Conservation (phyloP, 208 protist genomes). For the Phytomonas sp. region DNA sequence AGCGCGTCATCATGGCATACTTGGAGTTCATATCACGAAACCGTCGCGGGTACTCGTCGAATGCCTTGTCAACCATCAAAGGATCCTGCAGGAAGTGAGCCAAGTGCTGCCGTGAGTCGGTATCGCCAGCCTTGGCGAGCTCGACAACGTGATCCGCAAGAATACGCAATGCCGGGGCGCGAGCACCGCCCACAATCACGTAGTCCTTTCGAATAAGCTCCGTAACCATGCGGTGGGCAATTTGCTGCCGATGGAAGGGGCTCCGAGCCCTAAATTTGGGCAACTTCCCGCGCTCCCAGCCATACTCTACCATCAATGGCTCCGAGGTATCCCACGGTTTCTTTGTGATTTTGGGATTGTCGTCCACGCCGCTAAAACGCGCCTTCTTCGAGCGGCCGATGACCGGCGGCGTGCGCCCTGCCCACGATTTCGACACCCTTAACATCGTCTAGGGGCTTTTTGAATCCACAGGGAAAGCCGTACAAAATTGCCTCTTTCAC, state of each 20-base stretch:
- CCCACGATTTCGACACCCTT: constrained; percentile 14
- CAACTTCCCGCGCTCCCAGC: constrained; percentile 71
- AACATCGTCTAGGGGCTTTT: constrained; percentile 22
- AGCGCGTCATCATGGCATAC: constrained; percentile 85
- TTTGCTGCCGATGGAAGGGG: constrained; percentile 82
- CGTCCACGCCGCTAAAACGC: constrained; percentile 69
- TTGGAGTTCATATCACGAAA: constrained; percentile 79
- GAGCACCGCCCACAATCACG: constrained; percentile 78
- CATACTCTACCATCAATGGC: constrained; percentile 81
- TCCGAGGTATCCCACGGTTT: constrained; percentile 66
- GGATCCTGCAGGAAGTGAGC: constrained; percentile 86
- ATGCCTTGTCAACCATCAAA: constrained; percentile 88
- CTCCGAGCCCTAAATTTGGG: constrained; percentile 78
- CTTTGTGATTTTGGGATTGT: constrained; percentile 74
- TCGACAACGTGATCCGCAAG: constrained; percentile 85
- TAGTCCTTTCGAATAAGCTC: constrained; percentile 87
- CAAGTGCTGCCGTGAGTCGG: constrained; percentile 81
- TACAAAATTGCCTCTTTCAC: too few species aligned
- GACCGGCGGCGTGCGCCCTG: constrained; percentile 54
- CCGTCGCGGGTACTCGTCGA: constrained; percentile 85
- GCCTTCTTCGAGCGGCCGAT: constrained; percentile 56
- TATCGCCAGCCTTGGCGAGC: constrained; percentile 83
- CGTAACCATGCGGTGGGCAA: constrained; percentile 85
- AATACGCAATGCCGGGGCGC: constrained; percentile 78
- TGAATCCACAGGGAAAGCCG: too few species aligned